These are phyloP conservation scores for Volvox carteri DNA, from an alignment of 163 green algal genomes.

Conservation along the genomic window DNA sequence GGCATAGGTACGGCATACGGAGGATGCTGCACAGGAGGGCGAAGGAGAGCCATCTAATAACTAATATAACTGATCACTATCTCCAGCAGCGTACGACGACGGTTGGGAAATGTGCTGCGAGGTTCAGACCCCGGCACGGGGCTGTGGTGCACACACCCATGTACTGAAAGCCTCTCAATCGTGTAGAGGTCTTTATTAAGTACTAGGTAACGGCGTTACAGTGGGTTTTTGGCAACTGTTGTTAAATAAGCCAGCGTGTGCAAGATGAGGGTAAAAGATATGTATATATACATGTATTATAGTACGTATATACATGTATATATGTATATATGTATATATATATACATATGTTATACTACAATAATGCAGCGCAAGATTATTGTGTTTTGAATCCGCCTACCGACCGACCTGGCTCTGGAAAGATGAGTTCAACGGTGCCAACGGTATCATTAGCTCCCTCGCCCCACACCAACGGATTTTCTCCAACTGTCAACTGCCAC, in stretches of 20 bases:
- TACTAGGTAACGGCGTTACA: too few species aligned
- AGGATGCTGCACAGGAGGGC: too few species aligned
- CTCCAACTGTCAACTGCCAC: conserved; percentile 42
- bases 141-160: too few species aligned
- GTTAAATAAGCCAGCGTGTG: not conserved
- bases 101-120: too few species aligned
- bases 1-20: too few species aligned
- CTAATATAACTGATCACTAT: too few species aligned
- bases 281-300: not conserved
- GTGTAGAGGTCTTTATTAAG: too few species aligned
- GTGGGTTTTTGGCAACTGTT: too few species aligned
- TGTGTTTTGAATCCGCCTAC: not conserved
- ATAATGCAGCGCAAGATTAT: not conserved
- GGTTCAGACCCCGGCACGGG: too few species aligned
- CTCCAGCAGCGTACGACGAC: too few species aligned
- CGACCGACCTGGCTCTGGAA: conserved; percentile 16
- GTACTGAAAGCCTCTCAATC: too few species aligned
- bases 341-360: not conserved
- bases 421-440: conserved; percentile 13
- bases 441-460: not conserved
- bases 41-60: too few species aligned
- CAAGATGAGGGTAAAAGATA: not conserved
- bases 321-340: not conserved
- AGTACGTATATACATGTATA: not conserved
- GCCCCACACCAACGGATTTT: conserved; percentile 39